A percentile compares a stretch with the other conserved stretches of the same genome.
These are phyloP conservation scores for Tubosaeta sp. DNA, from an alignment of 768 basidiomycete species.

Conservation along the genomic window DNA sequence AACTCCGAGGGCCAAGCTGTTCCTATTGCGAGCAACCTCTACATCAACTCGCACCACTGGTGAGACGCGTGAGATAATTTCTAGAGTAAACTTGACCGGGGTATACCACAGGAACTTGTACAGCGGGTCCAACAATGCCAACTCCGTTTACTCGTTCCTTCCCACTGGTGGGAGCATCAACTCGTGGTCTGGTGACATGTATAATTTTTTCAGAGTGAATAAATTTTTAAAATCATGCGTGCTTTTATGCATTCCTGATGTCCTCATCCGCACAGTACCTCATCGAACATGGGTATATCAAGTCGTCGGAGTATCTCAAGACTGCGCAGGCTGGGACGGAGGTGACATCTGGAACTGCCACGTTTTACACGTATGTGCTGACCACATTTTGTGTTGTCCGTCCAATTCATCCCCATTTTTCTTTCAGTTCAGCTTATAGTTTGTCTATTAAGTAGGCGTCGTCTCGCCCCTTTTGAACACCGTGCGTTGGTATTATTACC, in stretches of 20 bases:
- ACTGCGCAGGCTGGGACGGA: slow-evolving; percentile 64
- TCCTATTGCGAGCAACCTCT: slow-evolving; percentile 40
- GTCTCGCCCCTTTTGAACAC: too few relatives aligned
- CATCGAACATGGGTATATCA: slow-evolving; percentile 41
- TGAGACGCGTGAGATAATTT: slow-evolving; percentile 13
- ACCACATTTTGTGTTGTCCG: neutral
- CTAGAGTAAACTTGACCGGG: neutral
- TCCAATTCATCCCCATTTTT: neutral
- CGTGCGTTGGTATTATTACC: too few relatives aligned
- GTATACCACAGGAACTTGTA: slow-evolving; percentile 48
- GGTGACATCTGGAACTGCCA: slow-evolving; percentile 54
- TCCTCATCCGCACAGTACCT: slow-evolving; percentile 42
- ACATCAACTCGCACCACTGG: slow-evolving; percentile 51
- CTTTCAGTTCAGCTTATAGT: slow-evolving; percentile 41
- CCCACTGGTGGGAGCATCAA: slow-evolving; percentile 28
- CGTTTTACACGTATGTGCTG: slow-evolving; percentile 46
- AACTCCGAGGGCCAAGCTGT: slow-evolving; percentile 41
- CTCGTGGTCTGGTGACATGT: slow-evolving; percentile 53
- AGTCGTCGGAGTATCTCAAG: slow-evolving; percentile 50
- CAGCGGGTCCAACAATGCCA: slow-evolving; percentile 49
- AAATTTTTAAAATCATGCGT: neutral
- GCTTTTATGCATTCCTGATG: neutral
- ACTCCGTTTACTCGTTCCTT: slow-evolving; percentile 50
- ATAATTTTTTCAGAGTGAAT: slow-evolving; percentile 46
- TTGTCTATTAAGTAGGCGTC: slow-evolving; percentile 39